phyloP scores from a whole-genome alignment of 169 alveolate species.

The Cryptosporidium meleagridis region DNA sequence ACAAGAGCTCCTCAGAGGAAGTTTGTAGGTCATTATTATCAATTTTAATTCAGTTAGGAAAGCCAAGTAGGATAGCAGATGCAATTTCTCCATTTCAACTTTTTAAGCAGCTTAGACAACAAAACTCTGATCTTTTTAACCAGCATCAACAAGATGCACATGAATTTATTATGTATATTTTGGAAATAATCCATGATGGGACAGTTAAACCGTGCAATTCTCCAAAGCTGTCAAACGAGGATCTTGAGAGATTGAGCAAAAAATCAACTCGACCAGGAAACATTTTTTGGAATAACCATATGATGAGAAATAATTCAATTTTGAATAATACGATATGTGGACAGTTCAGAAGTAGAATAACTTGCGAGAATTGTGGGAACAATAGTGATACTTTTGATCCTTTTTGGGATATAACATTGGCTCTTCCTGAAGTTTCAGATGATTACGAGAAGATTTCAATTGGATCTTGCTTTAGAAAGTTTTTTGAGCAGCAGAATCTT shows the following conservation, averaged over 20 bases:
- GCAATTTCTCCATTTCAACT: conserved; percentile 19
- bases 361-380: conserved; percentile 56
- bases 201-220: conserved; percentile 5
- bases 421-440: conserved; percentile 38
- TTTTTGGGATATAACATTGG: conserved; percentile 69
- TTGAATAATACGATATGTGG: conserved; percentile 58
- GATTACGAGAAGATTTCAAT: conserved; percentile 21
- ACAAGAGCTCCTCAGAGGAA: conserved; percentile 40
- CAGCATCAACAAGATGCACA: conserved; percentile 70
- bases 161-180: conserved; percentile 55
- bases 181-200: conserved; percentile 71
- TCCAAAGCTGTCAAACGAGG: conserved; percentile 47
- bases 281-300: conserved; percentile 49
- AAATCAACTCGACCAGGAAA: conserved; percentile 54
- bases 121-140: conserved; percentile 30
- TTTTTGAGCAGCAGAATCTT: conserved; percentile 54
- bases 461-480: conserved; percentile 73
- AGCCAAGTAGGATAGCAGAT: background rate
- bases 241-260: conserved; percentile 51
- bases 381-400: conserved; percentile 69
- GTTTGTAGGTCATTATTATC: conserved; percentile 36
- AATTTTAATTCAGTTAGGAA: conserved; percentile 4
- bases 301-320: conserved; percentile 42
- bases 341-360: conserved; percentile 71
- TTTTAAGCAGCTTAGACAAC: conserved; percentile 54